Conservation (phyloP, 2,329 filamentous ascomycete genomes). For the Phyllosticta capitalensis region DNA sequence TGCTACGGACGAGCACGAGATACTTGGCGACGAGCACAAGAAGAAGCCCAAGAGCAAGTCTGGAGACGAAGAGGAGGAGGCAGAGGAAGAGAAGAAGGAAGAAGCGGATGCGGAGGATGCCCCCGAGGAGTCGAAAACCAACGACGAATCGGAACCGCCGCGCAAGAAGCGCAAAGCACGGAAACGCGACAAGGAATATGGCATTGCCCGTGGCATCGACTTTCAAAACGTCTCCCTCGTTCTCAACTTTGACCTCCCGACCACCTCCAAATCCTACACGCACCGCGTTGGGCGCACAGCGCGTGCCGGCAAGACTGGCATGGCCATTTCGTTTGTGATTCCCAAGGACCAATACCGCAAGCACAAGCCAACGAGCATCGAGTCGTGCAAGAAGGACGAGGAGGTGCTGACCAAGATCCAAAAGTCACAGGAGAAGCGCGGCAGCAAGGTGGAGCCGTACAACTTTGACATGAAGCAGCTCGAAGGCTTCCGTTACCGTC, state of each 20-base stretch:
- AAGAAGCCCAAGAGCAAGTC: slow-evolving; percentile 21
- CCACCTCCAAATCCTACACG: slow-evolving; percentile 84
- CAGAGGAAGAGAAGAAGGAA: slow-evolving; percentile 17
- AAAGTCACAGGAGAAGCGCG: slow-evolving; percentile 67
- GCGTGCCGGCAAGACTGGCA: slow-evolving; percentile 81
- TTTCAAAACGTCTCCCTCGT: slow-evolving; percentile 79
- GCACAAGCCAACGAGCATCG: slow-evolving; percentile 75
- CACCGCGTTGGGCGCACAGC: slow-evolving; percentile 93
- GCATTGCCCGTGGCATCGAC: slow-evolving; percentile 91
- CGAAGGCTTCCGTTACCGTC: slow-evolving; percentile 87
- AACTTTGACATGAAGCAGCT: slow-evolving; percentile 91
- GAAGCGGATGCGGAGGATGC: slow-evolving; percentile 27
- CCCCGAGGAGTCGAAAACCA: slow-evolving; percentile 21
- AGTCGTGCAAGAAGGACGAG: slow-evolving; percentile 73
- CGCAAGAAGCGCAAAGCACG: slow-evolving; percentile 56
- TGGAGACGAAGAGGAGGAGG: slow-evolving; percentile 9
- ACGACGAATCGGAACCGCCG: slow-evolving; percentile 20
- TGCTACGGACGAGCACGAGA: slow-evolving; percentile 83
- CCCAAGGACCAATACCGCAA: slow-evolving; percentile 75
- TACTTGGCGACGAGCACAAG: slow-evolving; percentile 56
- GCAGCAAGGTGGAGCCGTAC: slow-evolving; percentile 78
- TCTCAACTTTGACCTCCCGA: slow-evolving; percentile 92
- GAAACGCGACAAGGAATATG: slow-evolving; percentile 75
- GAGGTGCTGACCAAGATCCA: slow-evolving; percentile 71
- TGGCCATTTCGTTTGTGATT: slow-evolving; percentile 91